Evolutionary conservation across 179 eudicot species (phyloP).

Genomic region (Sideroxylon spinosum): DNA sequence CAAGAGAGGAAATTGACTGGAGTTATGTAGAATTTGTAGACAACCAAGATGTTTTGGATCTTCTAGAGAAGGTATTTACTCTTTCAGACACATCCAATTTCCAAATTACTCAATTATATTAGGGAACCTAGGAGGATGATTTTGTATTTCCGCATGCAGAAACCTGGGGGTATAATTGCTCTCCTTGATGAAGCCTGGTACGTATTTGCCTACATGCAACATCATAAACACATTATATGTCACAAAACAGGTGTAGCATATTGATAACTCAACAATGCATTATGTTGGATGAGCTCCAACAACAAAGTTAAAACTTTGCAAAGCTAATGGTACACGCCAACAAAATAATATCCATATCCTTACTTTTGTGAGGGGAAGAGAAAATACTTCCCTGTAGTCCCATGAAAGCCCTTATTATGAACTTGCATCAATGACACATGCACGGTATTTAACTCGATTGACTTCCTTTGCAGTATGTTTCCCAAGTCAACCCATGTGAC

Average conservation of each 20-base stretch:
- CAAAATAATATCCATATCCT: not conserved
- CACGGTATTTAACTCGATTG: conserved; percentile 14
- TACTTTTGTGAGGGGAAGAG: not conserved
- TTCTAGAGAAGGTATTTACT: conserved; percentile 73
- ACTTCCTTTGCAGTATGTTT: conserved; percentile 74
- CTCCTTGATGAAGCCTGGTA: conserved; percentile 99
- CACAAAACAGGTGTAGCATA: not conserved
- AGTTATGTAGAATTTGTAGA: conserved; percentile 96
- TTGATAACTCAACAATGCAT: not conserved
- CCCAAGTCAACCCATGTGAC: conserved; percentile 97
- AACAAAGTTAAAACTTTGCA: not conserved
- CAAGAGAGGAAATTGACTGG: conserved; percentile 95
- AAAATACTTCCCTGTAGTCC: not conserved
- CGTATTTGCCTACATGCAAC: conserved; percentile 16
- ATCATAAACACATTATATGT: conserved; percentile 4
- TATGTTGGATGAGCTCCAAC: not conserved
- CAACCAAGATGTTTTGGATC: conserved; percentile 96
- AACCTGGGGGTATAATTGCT: conserved; percentile 96
- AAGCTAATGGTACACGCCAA: not conserved
- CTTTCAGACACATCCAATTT: conserved; percentile 6
- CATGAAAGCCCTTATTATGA: not conserved
- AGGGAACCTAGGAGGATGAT: conserved; percentile 1
- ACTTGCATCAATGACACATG: not conserved
- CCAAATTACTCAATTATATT: not conserved
- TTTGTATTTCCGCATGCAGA: conserved; percentile 47